Evolutionary conservation across 805 yeast species (phyloP), one percentile per base, ranked within the genome.

Genomic region (Saturnispora quitensis): DNA sequence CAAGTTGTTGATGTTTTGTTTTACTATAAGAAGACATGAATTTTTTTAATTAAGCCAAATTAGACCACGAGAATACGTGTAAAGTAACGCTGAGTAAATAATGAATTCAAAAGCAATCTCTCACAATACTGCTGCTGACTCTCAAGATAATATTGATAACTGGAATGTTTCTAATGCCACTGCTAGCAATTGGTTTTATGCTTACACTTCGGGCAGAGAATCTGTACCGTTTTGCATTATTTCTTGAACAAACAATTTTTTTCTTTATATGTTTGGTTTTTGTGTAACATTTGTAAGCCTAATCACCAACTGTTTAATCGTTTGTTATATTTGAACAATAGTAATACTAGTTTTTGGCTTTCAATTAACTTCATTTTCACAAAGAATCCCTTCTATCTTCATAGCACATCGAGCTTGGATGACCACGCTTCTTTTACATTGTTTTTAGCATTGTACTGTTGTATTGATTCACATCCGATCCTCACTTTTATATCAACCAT

Each of bases 81-180:
- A 38, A 43, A 15, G 5, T 10, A 28, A 25, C 3, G 6, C 15
- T 20, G 28, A 7, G 17, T 5, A 12, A 3, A 40, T 25, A 18
- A 47, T 47, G 50, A 47, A 47, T 36, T 45, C 50, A 6, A 47
- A 47, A 27, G 40, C 40, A 22, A 36, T 40, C 15, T 40, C 45
- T 2, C 28, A 28, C 38, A 18, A 17, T 12, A 28, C 40, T 17
- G 10, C 22, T 31, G 36, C 50, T 8, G 15, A n/a, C 20, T 15
- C 43, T 40, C 43, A 40, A 40, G 50, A 47, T 33, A 47, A 31
- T 13, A 17, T 40, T 15, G 50, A 47, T 18, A 47, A 47, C 20
- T 40, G 45, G 44, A 27, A 28, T 18, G 31, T 47, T 20, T 20
- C 42, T 27, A 20, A 40, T 10, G n/a, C 12, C n/a, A 20, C 28